phyloP scores from a whole-genome alignment of 169 alveolate species.

The Plasmodium gallinaceum region DNA sequence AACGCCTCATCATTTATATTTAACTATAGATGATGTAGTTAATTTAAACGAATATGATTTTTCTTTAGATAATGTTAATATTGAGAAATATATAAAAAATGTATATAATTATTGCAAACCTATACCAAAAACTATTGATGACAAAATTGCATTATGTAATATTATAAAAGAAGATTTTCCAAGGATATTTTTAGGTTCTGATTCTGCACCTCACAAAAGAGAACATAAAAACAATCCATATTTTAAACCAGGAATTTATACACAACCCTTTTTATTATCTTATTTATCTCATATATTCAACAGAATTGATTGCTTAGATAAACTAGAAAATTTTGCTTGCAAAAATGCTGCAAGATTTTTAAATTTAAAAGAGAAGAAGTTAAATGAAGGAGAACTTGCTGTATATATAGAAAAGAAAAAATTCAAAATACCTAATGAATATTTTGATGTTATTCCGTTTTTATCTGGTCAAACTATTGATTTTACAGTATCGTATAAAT shows the following conservation, averaged over 20 bases:
- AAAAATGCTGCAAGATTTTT: constrained; percentile 81
- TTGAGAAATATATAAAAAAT: constrained; percentile 78
- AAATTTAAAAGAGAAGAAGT: constrained; percentile 75
- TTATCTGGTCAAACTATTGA: constrained; percentile 77
- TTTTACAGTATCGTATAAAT: constrained; percentile 52
- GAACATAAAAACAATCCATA: constrained; percentile 62
- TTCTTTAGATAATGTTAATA: constrained; percentile 73
- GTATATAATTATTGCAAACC: constrained; percentile 86
- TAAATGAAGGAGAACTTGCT: constrained; percentile 16
- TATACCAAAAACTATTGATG: constrained; percentile 80
- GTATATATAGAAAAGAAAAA: constrained; percentile 28
- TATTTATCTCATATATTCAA: constrained; percentile 80
- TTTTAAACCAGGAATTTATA: constrained; percentile 85
- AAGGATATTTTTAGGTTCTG: constrained; percentile 85
- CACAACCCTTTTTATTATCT: constrained; percentile 83
- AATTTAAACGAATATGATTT: constrained; percentile 59
- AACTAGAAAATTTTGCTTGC: constrained; percentile 81
- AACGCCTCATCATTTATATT: constrained; percentile 74
- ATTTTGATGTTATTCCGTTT: constrained; percentile 84
- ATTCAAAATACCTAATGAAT: constrained; percentile 47
- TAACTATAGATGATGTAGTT: constrained; percentile 71
- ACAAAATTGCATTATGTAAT: constrained; percentile 81
- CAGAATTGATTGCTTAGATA: constrained; percentile 76
- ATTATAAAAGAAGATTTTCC: constrained; percentile 68
- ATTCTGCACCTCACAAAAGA: constrained; percentile 87